Base-by-base conservation (phyloP, 169 alveolate genomes). In the Eimeria maxima region DNA sequence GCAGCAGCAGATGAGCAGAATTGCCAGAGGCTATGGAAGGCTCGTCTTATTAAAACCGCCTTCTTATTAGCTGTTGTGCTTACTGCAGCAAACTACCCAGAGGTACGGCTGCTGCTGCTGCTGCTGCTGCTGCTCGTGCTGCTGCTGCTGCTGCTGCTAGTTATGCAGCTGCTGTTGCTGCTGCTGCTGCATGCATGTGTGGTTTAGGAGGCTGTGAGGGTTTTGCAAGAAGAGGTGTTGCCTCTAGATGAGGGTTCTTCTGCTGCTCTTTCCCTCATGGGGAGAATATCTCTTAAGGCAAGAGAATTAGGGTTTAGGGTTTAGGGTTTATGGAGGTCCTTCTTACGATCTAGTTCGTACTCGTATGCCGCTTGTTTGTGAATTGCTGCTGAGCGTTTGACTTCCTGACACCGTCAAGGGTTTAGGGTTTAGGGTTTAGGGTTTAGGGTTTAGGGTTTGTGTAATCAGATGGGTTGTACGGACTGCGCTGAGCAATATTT, bases 401-500 rank as follows among this genome's bases (percentile, higher is more conserved):
- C 10, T 67, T 22, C 16, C 78, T 67, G 78, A 53, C 60, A 53
- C 60, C 60, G 57, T 78, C 44, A 14, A 78, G 89, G 89, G 67
- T 78, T 78, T 44, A 78, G 89, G 89, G 89, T 45, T 78, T 38
- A 78, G 89, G 89, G 67, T 78, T 78, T 45, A 45, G 89, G 89
- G 89, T 78, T 78, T 73, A 73, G 84, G 84, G 44, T 73, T 65
- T 65, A n/a, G 74, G 74, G 74, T 65, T 65, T 53, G 60, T 53
- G 74, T 10, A n/a, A n/a, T n/a, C 74, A 16, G n/a, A 16, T 65
- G 33, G 74, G 74, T 10, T 16, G 42, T 65, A n/a, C 42, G 74
- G 74, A 22, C 33, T 65, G 74, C 74, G 74, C 42, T 6, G n/a
- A 22, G 42, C 33, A 65, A n/a, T 65, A 16, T 6, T n/a, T n/a